Evolutionary conservation across 1,139 yeast genomes (phyloP).

Genomic region (Nadsonia commutata): DNA sequence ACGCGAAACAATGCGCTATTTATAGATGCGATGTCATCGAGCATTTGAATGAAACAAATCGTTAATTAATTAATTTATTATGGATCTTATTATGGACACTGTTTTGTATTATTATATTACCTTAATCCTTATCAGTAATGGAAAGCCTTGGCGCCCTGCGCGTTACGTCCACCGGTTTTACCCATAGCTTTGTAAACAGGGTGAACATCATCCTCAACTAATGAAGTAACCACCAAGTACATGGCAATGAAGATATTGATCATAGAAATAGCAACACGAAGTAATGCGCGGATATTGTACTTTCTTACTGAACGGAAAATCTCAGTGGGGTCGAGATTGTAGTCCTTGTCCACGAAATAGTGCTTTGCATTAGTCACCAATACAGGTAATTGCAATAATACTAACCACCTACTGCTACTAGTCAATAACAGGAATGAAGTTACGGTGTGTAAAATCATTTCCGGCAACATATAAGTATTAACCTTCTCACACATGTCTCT

Average conservation of each 20-base stretch:
- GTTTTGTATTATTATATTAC: too few species aligned
- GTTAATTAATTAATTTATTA: too few species aligned
- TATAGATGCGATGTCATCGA: too few species aligned
- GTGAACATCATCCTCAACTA: conserved; percentile 30
- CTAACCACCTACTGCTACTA: conserved; percentile 80
- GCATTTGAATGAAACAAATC: too few species aligned
- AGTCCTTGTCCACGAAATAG: conserved; percentile 36
- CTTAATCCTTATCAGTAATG: too few species aligned
- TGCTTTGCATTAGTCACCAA: conserved; percentile 68
- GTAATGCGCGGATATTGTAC: conserved; percentile 77
- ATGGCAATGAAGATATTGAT: conserved; percentile 81
- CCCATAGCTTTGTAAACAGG: too few species aligned
- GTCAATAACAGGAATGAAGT: conserved; percentile 51
- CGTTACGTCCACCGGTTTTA: too few species aligned
- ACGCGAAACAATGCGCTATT: too few species aligned
- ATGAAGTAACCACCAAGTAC: conserved; percentile 86
- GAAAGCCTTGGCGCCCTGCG: too few species aligned
- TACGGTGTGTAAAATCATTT: conserved; percentile 65
- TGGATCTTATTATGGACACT: too few species aligned
- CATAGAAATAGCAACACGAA: conserved; percentile 76
- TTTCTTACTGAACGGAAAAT: conserved; percentile 80
- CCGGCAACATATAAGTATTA: conserved; percentile 63
- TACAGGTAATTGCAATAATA: conserved; percentile 65
- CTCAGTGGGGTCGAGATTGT: conserved; percentile 83
- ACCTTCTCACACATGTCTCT: conserved; percentile 82